These are phyloP conservation scores for Phoma herbarum DNA, from an alignment of 2,329 filamentous ascomycete genomes.

Conservation along the genomic window DNA sequence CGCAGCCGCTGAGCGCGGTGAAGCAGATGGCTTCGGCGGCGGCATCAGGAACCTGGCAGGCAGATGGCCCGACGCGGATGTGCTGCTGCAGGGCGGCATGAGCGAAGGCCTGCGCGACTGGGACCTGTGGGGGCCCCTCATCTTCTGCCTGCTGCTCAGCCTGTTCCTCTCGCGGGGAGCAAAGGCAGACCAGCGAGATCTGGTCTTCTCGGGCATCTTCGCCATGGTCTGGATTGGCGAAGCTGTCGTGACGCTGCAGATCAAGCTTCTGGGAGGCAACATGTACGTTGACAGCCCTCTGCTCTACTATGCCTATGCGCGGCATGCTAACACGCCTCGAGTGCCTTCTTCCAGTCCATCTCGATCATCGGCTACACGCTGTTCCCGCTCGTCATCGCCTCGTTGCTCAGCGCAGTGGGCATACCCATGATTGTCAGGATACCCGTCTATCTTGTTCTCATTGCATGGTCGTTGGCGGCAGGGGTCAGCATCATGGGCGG, in stretches of 20 bases:
- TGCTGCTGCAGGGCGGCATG: slow-evolving; percentile 75
- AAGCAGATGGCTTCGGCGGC: slow-evolving; percentile 55
- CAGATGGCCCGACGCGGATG: slow-evolving; percentile 73
- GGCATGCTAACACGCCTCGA: slow-evolving; percentile 55
- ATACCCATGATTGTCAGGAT: slow-evolving; percentile 84
- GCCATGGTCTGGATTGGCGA: slow-evolving; percentile 97
- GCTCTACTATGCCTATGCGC: background rate
- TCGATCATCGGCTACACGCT: slow-evolving; percentile 99
- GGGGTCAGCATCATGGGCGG: slow-evolving; percentile 96
- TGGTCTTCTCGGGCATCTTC: slow-evolving; percentile 96
- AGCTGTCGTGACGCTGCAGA: slow-evolving; percentile 96
- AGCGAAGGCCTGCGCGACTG: slow-evolving; percentile 91
- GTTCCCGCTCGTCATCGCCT: slow-evolving; percentile 93
- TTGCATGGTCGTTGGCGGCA: slow-evolving; percentile 92
- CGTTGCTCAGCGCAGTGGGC: slow-evolving; percentile 83
- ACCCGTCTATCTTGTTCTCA: slow-evolving; percentile 87
- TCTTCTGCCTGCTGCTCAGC: slow-evolving; percentile 91
- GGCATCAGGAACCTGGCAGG: slow-evolving; percentile 65
- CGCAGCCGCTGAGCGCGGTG: slow-evolving; percentile 65
- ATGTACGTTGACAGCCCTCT: slow-evolving; percentile 71
- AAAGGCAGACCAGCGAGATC: slow-evolving; percentile 78
- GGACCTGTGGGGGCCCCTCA: slow-evolving; percentile 96
- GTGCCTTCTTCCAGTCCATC: slow-evolving; percentile 96
- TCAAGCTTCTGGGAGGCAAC: slow-evolving; percentile 93
- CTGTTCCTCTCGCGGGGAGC: slow-evolving; percentile 87